These are phyloP conservation scores for Rhodomyrtus tomentosa DNA, from an alignment of 345 rosid genomes.

Conservation along the genomic window DNA sequence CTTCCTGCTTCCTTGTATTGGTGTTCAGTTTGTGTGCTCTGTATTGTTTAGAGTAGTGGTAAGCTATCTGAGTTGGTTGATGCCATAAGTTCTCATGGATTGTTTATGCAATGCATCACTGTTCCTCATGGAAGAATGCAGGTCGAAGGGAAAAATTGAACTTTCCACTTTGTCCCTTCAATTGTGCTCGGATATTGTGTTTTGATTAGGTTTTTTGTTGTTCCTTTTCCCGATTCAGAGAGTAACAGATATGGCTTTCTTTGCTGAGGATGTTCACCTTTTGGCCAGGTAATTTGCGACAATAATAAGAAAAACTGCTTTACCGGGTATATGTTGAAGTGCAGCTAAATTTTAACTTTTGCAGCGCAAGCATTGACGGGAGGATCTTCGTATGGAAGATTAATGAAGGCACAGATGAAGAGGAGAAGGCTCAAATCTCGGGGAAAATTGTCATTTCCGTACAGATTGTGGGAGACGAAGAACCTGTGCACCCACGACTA, in stretches of 20 bases:
- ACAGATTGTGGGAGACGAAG: slow-evolving; percentile 40
- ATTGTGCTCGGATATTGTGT: not conserved
- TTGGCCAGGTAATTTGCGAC: slow-evolving; percentile 44
- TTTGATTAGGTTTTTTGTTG: not conserved
- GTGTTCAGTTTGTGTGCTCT: not conserved
- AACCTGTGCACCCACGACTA: slow-evolving; percentile 41
- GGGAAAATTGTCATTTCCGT: slow-evolving; percentile 45
- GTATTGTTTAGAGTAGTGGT: not conserved
- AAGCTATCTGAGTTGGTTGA: not conserved
- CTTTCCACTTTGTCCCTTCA: not conserved
- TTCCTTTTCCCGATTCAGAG: slow-evolving; percentile 17
- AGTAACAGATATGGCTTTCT: slow-evolving; percentile 74
- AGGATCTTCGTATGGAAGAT: slow-evolving; percentile 55
- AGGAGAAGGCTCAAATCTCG: slow-evolving; percentile 61
- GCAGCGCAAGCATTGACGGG: slow-evolving; percentile 60
- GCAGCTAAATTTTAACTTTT: slow-evolving; percentile 1
- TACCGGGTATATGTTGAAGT: not conserved
- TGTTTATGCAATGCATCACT: not conserved
- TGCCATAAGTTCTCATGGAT: not conserved
- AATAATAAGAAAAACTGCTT: not conserved
- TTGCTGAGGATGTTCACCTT: slow-evolving; percentile 79
- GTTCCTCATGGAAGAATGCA: not conserved
- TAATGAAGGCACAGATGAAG: slow-evolving; percentile 58
- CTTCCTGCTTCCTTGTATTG: not conserved
- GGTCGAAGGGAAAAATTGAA: not conserved